Conservation (phyloP, 768 basidiomycete species). For the Crucibulum laeve region DNA sequence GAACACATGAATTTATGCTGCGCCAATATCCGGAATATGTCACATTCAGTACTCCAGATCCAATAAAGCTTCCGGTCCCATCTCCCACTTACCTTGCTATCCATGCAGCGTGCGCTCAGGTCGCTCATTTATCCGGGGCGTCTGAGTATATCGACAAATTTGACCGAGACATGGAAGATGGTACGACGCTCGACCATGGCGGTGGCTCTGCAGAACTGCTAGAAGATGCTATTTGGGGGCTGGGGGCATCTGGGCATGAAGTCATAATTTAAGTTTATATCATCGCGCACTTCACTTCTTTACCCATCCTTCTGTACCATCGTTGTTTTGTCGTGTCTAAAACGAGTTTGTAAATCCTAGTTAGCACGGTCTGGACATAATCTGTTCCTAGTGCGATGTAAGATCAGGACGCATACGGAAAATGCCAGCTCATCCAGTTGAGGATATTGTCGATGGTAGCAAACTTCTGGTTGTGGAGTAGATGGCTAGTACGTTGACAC, state of each 20-base stretch:
- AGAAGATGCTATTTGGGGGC: not conserved
- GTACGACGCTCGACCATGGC: not conserved
- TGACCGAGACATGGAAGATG: slow-evolving; percentile 14
- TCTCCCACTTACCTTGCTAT: slow-evolving; percentile 24
- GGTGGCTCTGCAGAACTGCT: not conserved
- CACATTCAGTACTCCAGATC: slow-evolving; percentile 23
- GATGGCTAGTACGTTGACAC: too few relatives aligned
- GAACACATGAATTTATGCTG: slow-evolving; percentile 2
- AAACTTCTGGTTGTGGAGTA: too few relatives aligned
- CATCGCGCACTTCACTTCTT: too few relatives aligned
- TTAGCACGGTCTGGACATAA: too few relatives aligned
- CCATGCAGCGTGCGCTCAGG: slow-evolving; percentile 35
- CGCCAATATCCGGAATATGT: slow-evolving; percentile 14
- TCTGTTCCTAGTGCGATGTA: too few relatives aligned
- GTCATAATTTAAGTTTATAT: not conserved
- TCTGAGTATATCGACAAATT: slow-evolving; percentile 25
- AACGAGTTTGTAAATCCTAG: too few relatives aligned
- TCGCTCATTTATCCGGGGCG: slow-evolving; percentile 35
- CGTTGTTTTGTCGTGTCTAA: too few relatives aligned
- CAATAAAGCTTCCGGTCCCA: slow-evolving; percentile 21
- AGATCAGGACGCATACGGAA: too few relatives aligned
- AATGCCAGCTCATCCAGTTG: too few relatives aligned
- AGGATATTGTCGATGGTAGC: too few relatives aligned
- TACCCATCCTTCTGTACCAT: too few relatives aligned
- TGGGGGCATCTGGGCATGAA: not conserved